Evolutionary conservation across 352 stramenopile genomes (phyloP).

Genomic region (Phytopythium cucurbitacearum): DNA sequence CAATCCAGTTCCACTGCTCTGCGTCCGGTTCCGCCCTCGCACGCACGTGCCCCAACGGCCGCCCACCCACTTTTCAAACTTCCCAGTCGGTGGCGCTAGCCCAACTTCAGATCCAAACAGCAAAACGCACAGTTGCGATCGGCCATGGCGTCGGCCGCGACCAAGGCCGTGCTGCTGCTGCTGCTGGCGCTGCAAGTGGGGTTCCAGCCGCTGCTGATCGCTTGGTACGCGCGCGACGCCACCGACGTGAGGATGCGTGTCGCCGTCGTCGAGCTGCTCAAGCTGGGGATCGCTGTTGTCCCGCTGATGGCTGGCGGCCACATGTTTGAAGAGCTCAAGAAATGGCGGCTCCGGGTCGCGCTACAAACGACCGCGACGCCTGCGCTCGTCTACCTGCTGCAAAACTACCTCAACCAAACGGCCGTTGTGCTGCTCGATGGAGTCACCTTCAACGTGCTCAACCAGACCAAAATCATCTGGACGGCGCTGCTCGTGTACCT

Average conservation of each 20-base stretch:
- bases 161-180: slow-evolving; percentile 52
- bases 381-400: slow-evolving; percentile 78
- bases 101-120: too few species aligned
- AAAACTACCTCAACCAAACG: slow-evolving; percentile 81
- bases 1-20: too few species aligned
- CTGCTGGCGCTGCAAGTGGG: slow-evolving; percentile 73
- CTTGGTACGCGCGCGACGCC: slow-evolving; percentile 59
- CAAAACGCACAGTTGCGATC: background rate
- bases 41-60: too few species aligned
- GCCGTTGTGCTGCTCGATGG: slow-evolving; percentile 73
- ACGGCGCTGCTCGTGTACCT: slow-evolving; percentile 79
- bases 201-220: slow-evolving; percentile 74
- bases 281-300: slow-evolving; percentile 59
- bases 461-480: slow-evolving; percentile 89
- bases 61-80: background rate
- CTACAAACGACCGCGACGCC: slow-evolving; percentile 63
- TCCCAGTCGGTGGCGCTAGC: too few species aligned
- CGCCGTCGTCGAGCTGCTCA: slow-evolving; percentile 70
- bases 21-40: too few species aligned
- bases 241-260: slow-evolving; percentile 65
- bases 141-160: slow-evolving; percentile 14
- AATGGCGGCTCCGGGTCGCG: slow-evolving; percentile 50
- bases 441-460: slow-evolving; percentile 83
- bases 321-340: slow-evolving; percentile 49
- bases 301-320: slow-evolving; percentile 50